These are phyloP conservation scores for Euptelea pleiosperma DNA, from an alignment of 164 flowering plant genomes.

Conservation along the genomic window DNA sequence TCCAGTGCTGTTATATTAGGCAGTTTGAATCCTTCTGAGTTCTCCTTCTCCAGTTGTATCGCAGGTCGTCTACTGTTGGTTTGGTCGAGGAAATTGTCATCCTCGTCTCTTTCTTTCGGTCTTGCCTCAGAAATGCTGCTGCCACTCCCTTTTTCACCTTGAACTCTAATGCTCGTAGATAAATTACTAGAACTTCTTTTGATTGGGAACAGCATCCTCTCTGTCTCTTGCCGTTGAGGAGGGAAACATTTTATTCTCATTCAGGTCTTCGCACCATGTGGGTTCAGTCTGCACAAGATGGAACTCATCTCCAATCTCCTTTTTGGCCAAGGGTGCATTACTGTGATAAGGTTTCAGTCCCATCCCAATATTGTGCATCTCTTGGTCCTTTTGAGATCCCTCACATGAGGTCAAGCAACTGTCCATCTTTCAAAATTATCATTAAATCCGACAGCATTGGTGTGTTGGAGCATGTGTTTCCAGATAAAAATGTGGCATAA, in stretches of 20 bases:
- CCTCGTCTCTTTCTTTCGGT: constrained; percentile 24
- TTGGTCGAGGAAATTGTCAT: constrained; percentile 21
- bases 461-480: no score
- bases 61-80: constrained; percentile 21
- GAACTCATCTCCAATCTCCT: constrained; percentile 25
- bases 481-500: no score
- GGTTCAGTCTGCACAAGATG: constrained; percentile 21
- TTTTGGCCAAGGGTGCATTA: constrained; percentile 19
- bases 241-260: constrained; percentile 26
- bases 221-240: constrained; percentile 23
- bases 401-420: constrained; percentile 80
- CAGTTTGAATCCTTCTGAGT: constrained; percentile 24
- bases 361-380: constrained; percentile 36
- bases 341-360: constrained; percentile 30
- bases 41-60: constrained; percentile 30
- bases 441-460: no score
- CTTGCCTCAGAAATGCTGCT: constrained; percentile 26
- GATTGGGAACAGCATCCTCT: constrained; percentile 20
- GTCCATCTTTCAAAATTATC: no score
- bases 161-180: constrained; percentile 54
- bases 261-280: constrained; percentile 29
- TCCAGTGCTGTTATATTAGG: constrained; percentile 52
- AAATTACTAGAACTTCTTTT: constrained; percentile 37
- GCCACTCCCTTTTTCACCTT: constrained; percentile 33
- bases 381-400: constrained; percentile 57